These are phyloP conservation scores for Holtermanniella nyarrowii DNA, from an alignment of 768 basidiomycete species.

Conservation along the genomic window DNA sequence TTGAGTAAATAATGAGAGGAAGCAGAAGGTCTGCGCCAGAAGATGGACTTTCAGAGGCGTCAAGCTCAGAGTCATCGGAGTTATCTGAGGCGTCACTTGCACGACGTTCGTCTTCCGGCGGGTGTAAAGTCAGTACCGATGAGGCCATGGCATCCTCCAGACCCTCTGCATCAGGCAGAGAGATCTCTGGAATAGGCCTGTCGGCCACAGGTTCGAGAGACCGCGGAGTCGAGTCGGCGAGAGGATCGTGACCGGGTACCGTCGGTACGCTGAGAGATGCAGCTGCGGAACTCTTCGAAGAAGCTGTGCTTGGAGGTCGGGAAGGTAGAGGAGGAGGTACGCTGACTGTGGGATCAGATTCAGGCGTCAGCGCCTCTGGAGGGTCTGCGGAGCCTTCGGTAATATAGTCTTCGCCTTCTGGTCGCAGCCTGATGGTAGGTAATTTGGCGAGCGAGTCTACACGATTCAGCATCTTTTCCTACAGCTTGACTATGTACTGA, in stretches of 20 bases:
- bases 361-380: not conserved
- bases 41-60: slow-evolving; percentile 5
- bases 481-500: too few relatives aligned
- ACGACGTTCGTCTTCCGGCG: not conserved
- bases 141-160: slow-evolving; percentile 36
- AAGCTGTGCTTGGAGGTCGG: not conserved
- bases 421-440: slow-evolving; percentile 63
- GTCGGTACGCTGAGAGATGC: not conserved
- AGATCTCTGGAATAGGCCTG: slow-evolving; percentile 14
- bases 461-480: slow-evolving; percentile 7
- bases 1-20: slow-evolving; percentile 84
- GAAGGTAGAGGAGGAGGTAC: not conserved
- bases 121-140: slow-evolving; percentile 20
- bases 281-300: not conserved
- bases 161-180: slow-evolving; percentile 12
- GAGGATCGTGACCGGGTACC: slow-evolving; percentile 2
- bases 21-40: slow-evolving; percentile 70
- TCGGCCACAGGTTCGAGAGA: not conserved
- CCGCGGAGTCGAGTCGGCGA: slow-evolving; percentile 7
- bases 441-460: slow-evolving; percentile 42
- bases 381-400: not conserved
- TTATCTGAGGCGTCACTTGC: not conserved
- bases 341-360: not conserved
- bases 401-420: slow-evolving; percentile 45
- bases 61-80: slow-evolving; percentile 3